phyloP scores from a whole-genome alignment of 75 land plant species.

The Selaginella tamariscina region DNA sequence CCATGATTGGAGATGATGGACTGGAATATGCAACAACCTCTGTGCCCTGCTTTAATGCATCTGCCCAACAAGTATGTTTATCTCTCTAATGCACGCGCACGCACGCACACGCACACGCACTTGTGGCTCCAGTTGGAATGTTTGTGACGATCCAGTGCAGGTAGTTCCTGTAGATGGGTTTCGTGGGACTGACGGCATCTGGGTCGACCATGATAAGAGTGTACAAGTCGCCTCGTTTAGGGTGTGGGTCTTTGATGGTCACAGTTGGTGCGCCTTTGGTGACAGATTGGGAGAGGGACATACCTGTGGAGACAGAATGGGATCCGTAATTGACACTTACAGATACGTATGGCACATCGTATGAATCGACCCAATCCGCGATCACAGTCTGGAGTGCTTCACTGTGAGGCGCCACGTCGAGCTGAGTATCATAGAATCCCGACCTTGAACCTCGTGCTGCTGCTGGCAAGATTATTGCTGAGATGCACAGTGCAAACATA shows the following conservation, averaged over 20 bases:
- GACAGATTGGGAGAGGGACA: background rate
- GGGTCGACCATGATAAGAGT: conserved; percentile 9
- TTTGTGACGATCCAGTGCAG: conserved; percentile 8
- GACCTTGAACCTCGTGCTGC: no score
- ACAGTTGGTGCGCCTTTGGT: background rate
- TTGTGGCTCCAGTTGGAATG: background rate
- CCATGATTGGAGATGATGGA: conserved; percentile 8
- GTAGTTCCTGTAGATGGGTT: conserved; percentile 3
- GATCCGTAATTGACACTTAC: background rate
- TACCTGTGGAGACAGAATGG: background rate
- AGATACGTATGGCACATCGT: background rate
- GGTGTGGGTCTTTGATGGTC: background rate
- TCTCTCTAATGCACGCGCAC: background rate
- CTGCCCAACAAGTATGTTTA: conserved; percentile 9
- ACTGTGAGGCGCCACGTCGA: background rate
- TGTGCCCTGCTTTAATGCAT: background rate
- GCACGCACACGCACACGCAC: background rate
- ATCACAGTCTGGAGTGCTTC: background rate
- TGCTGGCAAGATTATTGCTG: no score
- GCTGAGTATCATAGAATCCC: no score
- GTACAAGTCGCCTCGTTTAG: background rate
- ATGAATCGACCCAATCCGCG: conserved; percentile 8
- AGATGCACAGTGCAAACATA: no score
- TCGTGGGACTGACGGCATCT: conserved; percentile 1
- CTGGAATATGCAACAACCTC: background rate